A percentile compares a stretch with the other conserved stretches of the same genome.
phyloP scores from a whole-genome alignment of 208 protist genomes.

The Phytomonas francai region DNA sequence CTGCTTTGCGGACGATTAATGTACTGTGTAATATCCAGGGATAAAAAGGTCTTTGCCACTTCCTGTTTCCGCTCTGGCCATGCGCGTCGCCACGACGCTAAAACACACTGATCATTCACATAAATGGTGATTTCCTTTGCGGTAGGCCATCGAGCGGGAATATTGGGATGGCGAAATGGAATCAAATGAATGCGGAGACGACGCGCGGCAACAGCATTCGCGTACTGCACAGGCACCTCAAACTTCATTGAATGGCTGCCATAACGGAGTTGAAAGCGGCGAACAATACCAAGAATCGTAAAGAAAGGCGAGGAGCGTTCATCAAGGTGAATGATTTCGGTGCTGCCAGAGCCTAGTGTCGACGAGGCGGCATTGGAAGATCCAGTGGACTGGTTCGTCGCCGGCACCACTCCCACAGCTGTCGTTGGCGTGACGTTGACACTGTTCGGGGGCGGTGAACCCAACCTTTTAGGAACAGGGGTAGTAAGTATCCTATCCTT shows the following conservation, averaged over 20 bases:
- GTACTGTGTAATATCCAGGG: slow-evolving; percentile 72
- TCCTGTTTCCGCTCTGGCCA: slow-evolving; percentile 62
- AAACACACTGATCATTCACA: slow-evolving; percentile 62
- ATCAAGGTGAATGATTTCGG: slow-evolving; percentile 42
- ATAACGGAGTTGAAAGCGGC: slow-evolving; percentile 53
- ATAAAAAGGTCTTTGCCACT: slow-evolving; percentile 63
- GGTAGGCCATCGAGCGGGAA: slow-evolving; percentile 54
- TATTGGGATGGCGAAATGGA: slow-evolving; percentile 45
- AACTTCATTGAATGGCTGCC: slow-evolving; percentile 56
- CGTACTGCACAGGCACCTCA: slow-evolving; percentile 54
- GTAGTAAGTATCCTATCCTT: too few relatives aligned
- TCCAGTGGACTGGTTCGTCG: background rate
- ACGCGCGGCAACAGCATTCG: slow-evolving; percentile 33
- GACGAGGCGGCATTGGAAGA: background rate
- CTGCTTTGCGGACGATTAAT: slow-evolving; percentile 20
- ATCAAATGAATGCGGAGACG: slow-evolving; percentile 57
- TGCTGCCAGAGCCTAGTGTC: background rate
- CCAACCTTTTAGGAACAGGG: too few relatives aligned
- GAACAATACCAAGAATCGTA: slow-evolving; percentile 37
- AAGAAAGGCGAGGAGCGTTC: slow-evolving; percentile 52
- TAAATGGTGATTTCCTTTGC: slow-evolving; percentile 68
- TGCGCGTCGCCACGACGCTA: slow-evolving; percentile 57
- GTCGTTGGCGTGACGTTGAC: background rate
- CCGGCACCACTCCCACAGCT: background rate
- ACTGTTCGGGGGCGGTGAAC: too few relatives aligned